Conservation (phyloP, 768 basidiomycete species). For the Boletales sp. region DNA sequence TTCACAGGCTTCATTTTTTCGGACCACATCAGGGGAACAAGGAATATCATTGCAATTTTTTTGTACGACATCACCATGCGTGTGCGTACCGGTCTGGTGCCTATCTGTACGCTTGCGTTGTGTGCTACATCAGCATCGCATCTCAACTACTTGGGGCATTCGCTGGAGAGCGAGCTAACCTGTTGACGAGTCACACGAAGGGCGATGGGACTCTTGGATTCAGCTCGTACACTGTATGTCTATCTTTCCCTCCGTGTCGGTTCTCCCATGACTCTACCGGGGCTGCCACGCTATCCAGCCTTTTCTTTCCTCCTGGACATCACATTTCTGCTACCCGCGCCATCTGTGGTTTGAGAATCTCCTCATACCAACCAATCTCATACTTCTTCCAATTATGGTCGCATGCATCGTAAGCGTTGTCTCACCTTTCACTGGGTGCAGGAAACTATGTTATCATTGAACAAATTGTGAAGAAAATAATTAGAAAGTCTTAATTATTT, state of each 20-base stretch:
- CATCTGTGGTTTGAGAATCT: conserved; percentile 67
- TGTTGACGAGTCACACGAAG: conserved; percentile 69
- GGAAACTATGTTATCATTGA: too few species aligned
- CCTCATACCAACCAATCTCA: conserved; percentile 50
- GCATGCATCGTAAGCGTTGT: conserved; percentile 54
- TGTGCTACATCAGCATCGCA: conserved; percentile 67
- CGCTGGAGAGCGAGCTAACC: conserved; percentile 58
- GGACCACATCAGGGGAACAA: conserved; percentile 63
- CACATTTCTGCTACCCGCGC: conserved; percentile 70
- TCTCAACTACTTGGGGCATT: conserved; percentile 77
- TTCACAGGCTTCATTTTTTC: conserved; percentile 5
- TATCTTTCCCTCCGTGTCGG: neutral
- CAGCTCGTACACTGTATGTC: conserved; percentile 57
- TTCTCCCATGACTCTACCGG: conserved; percentile 32
- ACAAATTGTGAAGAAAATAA: too few species aligned
- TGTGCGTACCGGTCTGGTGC: neutral
- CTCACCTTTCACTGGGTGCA: too few species aligned
- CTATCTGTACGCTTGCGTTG: conserved; percentile 42
- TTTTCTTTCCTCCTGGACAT: conserved; percentile 73
- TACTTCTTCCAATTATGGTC: conserved; percentile 55
- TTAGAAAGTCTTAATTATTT: too few species aligned
- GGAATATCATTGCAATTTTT: conserved; percentile 60
- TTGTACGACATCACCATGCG: conserved; percentile 40
- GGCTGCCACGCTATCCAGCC: conserved; percentile 56
- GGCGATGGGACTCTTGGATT: conserved; percentile 76